Evolutionary conservation across 371 early-diverging fungal genomes (phyloP).

Genomic region (Lichtheimia corymbifera): DNA sequence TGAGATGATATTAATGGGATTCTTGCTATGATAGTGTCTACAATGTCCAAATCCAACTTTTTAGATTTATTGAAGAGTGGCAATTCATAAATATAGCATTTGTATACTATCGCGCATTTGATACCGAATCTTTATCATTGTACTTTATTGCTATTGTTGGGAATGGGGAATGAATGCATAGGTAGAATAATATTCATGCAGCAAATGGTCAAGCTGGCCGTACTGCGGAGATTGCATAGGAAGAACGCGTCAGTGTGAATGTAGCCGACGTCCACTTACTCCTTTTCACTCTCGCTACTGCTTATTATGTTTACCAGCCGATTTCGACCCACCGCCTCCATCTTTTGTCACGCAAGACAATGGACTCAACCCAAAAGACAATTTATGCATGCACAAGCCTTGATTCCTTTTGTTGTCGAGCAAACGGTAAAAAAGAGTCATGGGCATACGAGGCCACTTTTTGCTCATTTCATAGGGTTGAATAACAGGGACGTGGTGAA

Average conservation of each 20-base stretch:
- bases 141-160: too few relatives aligned
- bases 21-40: constrained; percentile 44
- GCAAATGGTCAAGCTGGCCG: too few relatives aligned
- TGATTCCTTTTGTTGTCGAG: constrained; percentile 73
- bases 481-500: constrained; percentile 68
- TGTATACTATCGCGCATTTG: too few relatives aligned
- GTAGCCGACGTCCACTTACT: too few relatives aligned
- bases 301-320: not conserved
- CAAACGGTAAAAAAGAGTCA: constrained; percentile 59
- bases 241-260: too few relatives aligned
- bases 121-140: too few relatives aligned
- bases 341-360: not conserved
- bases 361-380: not conserved
- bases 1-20: not conserved
- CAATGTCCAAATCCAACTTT: constrained; percentile 64
- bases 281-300: too few relatives aligned
- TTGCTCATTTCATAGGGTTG: too few relatives aligned
- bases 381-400: constrained; percentile 39
- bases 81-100: constrained; percentile 3
- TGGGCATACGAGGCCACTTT: too few relatives aligned
- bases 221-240: too few relatives aligned
- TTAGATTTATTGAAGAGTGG: constrained; percentile 65
- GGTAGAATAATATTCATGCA: too few relatives aligned
- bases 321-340: not conserved
- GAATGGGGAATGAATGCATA: too few relatives aligned